phyloP scores from a whole-genome alignment of 1,139 yeast species.

The Pichia cactophila region DNA sequence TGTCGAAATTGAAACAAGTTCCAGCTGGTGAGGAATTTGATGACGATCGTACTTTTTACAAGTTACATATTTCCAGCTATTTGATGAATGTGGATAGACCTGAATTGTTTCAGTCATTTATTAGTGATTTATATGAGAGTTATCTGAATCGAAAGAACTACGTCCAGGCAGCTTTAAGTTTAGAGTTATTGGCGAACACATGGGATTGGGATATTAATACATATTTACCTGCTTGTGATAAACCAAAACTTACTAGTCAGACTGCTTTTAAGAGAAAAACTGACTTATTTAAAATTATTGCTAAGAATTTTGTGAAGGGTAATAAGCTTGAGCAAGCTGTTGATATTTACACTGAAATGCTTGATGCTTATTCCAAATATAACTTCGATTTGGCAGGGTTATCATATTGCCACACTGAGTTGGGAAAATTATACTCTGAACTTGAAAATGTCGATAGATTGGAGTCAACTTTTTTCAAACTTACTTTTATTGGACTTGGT shows the following conservation, averaged over 20 bases:
- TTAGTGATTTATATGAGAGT: slow-evolving; percentile 66
- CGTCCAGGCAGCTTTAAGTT: slow-evolving; percentile 78
- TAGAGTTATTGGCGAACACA: slow-evolving; percentile 71
- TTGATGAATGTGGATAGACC: slow-evolving; percentile 75
- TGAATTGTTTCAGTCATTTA: slow-evolving; percentile 70
- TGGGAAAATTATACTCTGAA: slow-evolving; percentile 60
- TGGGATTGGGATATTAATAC: slow-evolving; percentile 67
- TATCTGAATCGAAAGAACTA: slow-evolving; percentile 53
- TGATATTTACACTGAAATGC: slow-evolving; percentile 67
- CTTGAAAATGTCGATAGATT: slow-evolving; percentile 67
- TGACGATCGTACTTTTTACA: slow-evolving; percentile 79
- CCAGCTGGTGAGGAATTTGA: slow-evolving; percentile 82
- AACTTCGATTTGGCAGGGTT: slow-evolving; percentile 74
- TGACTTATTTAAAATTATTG: slow-evolving; percentile 61
- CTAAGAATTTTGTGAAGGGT: slow-evolving; percentile 64
- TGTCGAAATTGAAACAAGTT: slow-evolving; percentile 62
- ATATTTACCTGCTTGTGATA: slow-evolving; percentile 47
- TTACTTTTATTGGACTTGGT: slow-evolving; percentile 76
- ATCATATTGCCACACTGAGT: slow-evolving; percentile 62
- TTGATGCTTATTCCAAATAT: slow-evolving; percentile 64
- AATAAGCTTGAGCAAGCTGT: slow-evolving; percentile 71
- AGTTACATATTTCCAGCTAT: slow-evolving; percentile 68
- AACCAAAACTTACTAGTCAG: slow-evolving; percentile 74
- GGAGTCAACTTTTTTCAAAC: slow-evolving; percentile 73
- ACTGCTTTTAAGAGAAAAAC: slow-evolving; percentile 79